phyloP scores from a whole-genome alignment of 2,329 filamentous ascomycete species.

The Didymosphaeria variabile region DNA sequence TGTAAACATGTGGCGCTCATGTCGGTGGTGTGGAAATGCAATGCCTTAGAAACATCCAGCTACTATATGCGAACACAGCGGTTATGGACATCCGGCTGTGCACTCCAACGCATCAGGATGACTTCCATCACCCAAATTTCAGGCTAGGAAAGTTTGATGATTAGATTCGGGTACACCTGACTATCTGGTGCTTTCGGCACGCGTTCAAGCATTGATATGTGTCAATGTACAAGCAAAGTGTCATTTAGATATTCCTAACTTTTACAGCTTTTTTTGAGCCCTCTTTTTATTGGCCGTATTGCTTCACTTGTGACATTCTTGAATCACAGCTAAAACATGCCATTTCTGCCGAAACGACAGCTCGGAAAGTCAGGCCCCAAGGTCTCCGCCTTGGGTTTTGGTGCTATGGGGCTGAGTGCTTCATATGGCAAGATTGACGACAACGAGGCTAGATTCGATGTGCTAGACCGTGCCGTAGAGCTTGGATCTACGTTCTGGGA shows the following conservation, averaged over 20 bases:
- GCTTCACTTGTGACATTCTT: too few relatives aligned
- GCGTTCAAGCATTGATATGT: too few relatives aligned
- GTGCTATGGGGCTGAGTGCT: conserved; percentile 58
- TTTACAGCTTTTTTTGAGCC: background rate
- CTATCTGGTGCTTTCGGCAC: too few relatives aligned
- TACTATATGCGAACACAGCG: background rate
- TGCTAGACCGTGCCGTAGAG: conserved; percentile 13
- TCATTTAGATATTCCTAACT: too few relatives aligned
- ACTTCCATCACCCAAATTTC: too few relatives aligned
- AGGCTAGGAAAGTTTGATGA: too few relatives aligned
- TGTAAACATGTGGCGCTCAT: background rate
- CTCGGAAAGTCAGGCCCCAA: conserved; percentile 61
- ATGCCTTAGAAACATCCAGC: background rate
- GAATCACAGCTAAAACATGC: conserved; percentile 9
- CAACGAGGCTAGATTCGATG: conserved; percentile 11
- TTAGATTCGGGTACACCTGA: too few relatives aligned
- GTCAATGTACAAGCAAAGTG: too few relatives aligned
- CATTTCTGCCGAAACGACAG: conserved; percentile 48
- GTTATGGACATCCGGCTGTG: background rate
- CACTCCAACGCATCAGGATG: background rate
- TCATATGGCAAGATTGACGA: conserved; percentile 19
- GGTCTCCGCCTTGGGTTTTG: conserved; percentile 60
- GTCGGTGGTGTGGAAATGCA: background rate
- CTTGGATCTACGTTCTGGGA: conserved; percentile 17
- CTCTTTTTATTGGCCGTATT: background rate